Evolutionary conservation across 2,329 filamentous ascomycete genomes (phyloP).

Genomic region (Triangularia setosa): DNA sequence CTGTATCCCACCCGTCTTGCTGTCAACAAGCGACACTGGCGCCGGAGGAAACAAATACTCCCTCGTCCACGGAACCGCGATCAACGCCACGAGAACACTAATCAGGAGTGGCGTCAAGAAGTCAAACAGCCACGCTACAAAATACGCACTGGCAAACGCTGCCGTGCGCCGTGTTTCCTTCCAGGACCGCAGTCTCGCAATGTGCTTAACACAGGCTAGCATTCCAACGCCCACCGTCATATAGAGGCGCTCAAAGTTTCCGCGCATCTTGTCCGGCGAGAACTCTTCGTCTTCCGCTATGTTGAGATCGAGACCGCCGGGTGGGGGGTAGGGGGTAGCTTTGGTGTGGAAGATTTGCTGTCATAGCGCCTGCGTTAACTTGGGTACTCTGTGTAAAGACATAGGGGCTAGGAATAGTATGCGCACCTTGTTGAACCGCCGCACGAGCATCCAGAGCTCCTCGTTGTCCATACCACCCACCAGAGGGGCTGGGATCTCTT

Average conservation of each 20-base stretch:
- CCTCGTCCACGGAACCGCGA: constrained; percentile 62
- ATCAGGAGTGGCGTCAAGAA: constrained; percentile 61
- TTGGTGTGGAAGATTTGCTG: constrained; percentile 64
- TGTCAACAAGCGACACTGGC: constrained; percentile 68
- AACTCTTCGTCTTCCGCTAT: constrained; percentile 81
- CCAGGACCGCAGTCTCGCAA: constrained; percentile 76
- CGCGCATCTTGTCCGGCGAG: constrained; percentile 75
- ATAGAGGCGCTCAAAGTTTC: constrained; percentile 75
- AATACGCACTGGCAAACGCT: constrained; percentile 53
- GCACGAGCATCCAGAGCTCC: constrained; percentile 66
- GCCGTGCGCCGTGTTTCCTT: constrained; percentile 65
- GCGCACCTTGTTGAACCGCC: constrained; percentile 68
- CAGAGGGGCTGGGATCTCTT: constrained; percentile 54
- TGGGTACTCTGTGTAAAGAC: not conserved
- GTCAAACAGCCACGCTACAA: constrained; percentile 67
- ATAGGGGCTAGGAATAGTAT: not conserved
- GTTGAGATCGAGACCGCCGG: constrained; percentile 73
- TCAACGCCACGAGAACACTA: constrained; percentile 58
- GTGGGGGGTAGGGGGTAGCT: constrained; percentile 53
- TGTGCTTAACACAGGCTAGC: constrained; percentile 66
- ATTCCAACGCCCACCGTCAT: constrained; percentile 71
- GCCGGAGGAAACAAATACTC: constrained; percentile 69
- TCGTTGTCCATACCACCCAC: constrained; percentile 68
- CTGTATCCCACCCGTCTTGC: constrained; percentile 68
- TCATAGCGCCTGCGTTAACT: not conserved